These are phyloP conservation scores for Gossypium schwendimanii DNA, from an alignment of 441 rosid species.

Conservation along the genomic window DNA sequence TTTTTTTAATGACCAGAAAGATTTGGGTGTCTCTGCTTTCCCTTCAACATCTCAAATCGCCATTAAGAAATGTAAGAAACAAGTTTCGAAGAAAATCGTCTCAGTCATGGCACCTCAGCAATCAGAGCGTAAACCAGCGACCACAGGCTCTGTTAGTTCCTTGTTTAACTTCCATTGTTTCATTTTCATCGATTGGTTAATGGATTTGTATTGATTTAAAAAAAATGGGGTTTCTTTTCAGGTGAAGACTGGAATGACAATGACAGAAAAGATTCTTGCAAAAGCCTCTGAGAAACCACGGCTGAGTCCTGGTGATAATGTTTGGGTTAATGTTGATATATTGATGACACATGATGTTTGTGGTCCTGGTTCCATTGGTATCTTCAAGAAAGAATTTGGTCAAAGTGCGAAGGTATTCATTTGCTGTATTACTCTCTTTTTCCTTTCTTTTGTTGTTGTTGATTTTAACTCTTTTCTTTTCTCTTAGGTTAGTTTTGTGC, in stretches of 20 bases:
- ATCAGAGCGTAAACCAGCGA: slow-evolving; percentile 55
- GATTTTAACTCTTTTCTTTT: background rate
- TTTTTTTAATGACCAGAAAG: slow-evolving; percentile 31
- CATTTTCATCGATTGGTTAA: background rate
- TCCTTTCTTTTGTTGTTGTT: background rate
- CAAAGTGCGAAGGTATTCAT: slow-evolving; percentile 63
- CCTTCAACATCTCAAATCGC: slow-evolving; percentile 40
- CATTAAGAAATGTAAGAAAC: slow-evolving; percentile 45
- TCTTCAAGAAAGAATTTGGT: slow-evolving; percentile 87
- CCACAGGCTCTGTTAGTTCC: slow-evolving; percentile 73
- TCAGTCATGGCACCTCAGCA: slow-evolving; percentile 80
- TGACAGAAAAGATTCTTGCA: slow-evolving; percentile 89
- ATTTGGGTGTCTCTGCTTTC: slow-evolving; percentile 39
- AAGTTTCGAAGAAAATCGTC: slow-evolving; percentile 50
- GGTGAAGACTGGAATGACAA: slow-evolving; percentile 86
- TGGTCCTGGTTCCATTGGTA: slow-evolving; percentile 89
- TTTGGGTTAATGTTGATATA: slow-evolving; percentile 84
- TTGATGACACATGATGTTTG: slow-evolving; percentile 97
- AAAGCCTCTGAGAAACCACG: slow-evolving; percentile 70
- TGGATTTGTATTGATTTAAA: background rate
- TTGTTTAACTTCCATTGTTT: background rate
- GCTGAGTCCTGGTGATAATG: slow-evolving; percentile 82
- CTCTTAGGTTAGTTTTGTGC: background rate
- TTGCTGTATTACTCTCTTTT: background rate
- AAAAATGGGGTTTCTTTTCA: slow-evolving; percentile 19